A percentile compares a stretch with the other conserved stretches of the same genome.
These are phyloP conservation scores for Alternaria metachromatica DNA, from an alignment of 2,329 filamentous ascomycete genomes.

Conservation along the genomic window DNA sequence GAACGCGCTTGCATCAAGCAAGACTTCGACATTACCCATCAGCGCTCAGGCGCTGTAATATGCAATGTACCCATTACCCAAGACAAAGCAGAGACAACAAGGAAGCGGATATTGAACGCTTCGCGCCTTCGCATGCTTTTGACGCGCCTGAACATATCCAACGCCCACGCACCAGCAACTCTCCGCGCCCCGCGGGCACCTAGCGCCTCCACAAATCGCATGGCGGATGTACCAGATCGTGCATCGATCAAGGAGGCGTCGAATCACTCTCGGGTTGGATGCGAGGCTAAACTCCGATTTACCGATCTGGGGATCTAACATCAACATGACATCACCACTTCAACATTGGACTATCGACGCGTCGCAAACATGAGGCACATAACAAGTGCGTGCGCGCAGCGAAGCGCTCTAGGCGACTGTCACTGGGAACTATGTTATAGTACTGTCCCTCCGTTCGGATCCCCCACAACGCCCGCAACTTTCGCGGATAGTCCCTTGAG, in stretches of 20 bases:
- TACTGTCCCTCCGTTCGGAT: constrained; percentile 2
- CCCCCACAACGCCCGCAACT: constrained; percentile 1
- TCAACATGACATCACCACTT: constrained; percentile 32
- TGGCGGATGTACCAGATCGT: constrained; percentile 3
- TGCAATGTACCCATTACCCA: too few relatives aligned
- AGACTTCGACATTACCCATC: background rate
- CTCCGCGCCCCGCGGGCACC: constrained; percentile 17
- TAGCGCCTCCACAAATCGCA: constrained; percentile 7
- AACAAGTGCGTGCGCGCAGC: constrained; percentile 9
- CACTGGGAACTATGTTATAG: background rate
- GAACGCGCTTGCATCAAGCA: background rate
- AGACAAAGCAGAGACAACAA: background rate
- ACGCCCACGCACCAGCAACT: background rate
- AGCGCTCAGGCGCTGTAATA: background rate
- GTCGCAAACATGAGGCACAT: constrained; percentile 16
- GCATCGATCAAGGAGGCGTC: constrained; percentile 16
- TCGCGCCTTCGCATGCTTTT: background rate
- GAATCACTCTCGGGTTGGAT: constrained; percentile 15
- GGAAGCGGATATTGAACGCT: background rate
- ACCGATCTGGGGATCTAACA: constrained; percentile 1
- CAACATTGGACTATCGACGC: constrained; percentile 5
- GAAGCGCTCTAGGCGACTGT: background rate
- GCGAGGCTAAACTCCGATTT: constrained; percentile 15
- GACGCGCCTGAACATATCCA: background rate
- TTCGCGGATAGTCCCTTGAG: background rate